A percentile compares a stretch with the other conserved stretches of the same genome.
Evolutionary conservation across 2,329 filamentous ascomycete species (phyloP).

Genomic region (Colletotrichum lentis): DNA sequence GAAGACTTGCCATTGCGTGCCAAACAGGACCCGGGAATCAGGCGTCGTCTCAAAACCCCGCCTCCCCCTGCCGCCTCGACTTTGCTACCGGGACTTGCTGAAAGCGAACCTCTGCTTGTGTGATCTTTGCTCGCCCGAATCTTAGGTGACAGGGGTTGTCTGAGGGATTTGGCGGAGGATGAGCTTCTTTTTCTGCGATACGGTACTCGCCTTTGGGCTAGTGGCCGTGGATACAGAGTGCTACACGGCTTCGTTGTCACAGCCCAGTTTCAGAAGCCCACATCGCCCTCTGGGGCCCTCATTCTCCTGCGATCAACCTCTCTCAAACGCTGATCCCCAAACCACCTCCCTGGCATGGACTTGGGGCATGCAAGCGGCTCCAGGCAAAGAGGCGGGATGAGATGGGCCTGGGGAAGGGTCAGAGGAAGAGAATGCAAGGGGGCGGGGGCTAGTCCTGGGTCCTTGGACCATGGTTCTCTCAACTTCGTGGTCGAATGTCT

Average conservation of each 20-base stretch:
- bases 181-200: conserved; percentile 22
- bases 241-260: conserved; percentile 33
- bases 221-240: conserved; percentile 11
- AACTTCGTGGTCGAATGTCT: conserved; percentile 2
- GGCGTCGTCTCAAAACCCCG: conserved; percentile 10
- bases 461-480: conserved; percentile 4
- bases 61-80: conserved; percentile 25
- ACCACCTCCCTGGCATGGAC: conserved; percentile 2
- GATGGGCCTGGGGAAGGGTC: background rate
- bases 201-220: conserved; percentile 27
- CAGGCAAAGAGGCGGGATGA: background rate
- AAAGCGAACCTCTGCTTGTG: conserved; percentile 30
- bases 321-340: conserved; percentile 18
- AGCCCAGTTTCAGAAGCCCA: conserved; percentile 34
- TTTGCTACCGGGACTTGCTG: conserved; percentile 37
- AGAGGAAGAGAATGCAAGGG: conserved; percentile 1
- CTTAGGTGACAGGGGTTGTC: conserved; percentile 7
- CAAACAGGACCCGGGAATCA: conserved; percentile 7
- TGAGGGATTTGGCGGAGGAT: background rate
- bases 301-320: conserved; percentile 24
- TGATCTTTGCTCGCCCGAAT: conserved; percentile 32
- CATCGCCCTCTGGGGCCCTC: conserved; percentile 6
- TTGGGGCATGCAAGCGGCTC: background rate
- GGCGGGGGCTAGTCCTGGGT: conserved; percentile 4
- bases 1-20: conserved; percentile 30